Conservation (phyloP, 805 yeast species). For the Candida yuanshanica region DNA sequence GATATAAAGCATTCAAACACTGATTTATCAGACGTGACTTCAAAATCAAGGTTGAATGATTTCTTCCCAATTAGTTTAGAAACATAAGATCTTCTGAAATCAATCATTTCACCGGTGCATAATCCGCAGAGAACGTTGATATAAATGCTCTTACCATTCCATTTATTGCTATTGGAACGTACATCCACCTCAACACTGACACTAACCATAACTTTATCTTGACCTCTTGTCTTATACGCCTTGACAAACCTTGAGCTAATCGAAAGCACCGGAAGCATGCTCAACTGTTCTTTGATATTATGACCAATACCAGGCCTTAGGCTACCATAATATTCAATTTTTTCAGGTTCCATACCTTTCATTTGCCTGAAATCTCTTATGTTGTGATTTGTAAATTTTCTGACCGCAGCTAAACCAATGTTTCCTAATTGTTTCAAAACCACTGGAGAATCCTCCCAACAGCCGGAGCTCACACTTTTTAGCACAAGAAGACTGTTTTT, state of each 20-base stretch:
- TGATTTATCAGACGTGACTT: slow-evolving; percentile 17
- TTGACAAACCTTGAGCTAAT: slow-evolving; percentile 18
- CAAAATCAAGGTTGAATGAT: slow-evolving; percentile 24
- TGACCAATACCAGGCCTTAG: slow-evolving; percentile 36
- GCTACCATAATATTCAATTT: slow-evolving; percentile 37
- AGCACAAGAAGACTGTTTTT: slow-evolving; percentile 31
- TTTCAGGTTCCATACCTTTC: slow-evolving; percentile 22
- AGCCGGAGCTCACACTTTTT: slow-evolving; percentile 36
- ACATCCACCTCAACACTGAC: slow-evolving; percentile 14
- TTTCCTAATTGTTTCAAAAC: slow-evolving; percentile 44
- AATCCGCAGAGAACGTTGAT: slow-evolving; percentile 27
- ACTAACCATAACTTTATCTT: slow-evolving; percentile 19
- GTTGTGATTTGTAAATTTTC: slow-evolving; percentile 32
- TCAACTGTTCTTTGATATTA: slow-evolving; percentile 30
- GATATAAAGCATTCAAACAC: slow-evolving; percentile 25
- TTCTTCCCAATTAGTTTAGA: slow-evolving; percentile 22
- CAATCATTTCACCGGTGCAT: slow-evolving; percentile 33
- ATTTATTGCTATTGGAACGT: slow-evolving; percentile 13
- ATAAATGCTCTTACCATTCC: slow-evolving; percentile 31
- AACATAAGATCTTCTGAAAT: slow-evolving; percentile 36
- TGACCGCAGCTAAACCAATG: slow-evolving; percentile 36
- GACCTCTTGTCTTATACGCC: slow-evolving; percentile 2
- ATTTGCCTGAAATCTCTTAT: slow-evolving; percentile 30
- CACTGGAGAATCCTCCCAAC: slow-evolving; percentile 46
- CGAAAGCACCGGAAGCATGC: slow-evolving; percentile 31